Evolutionary conservation across 179 eudicot species (phyloP), one percentile per base, ranked within the genome.

Genomic region (Silene vulgaris): DNA sequence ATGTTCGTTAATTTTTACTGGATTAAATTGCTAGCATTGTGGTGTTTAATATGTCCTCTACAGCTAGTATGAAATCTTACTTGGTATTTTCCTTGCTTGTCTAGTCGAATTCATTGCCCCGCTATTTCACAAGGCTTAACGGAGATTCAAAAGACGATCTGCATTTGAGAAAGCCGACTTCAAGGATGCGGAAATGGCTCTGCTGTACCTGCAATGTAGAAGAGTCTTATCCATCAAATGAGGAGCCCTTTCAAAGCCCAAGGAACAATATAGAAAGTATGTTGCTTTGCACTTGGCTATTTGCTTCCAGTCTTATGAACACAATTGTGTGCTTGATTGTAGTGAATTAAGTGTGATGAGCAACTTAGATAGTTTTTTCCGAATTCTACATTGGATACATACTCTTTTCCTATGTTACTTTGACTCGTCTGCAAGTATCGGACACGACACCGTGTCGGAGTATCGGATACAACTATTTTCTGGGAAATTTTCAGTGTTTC

Each of bases 181-280:
- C 86, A 68, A 90, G 87, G 86, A 90, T 89, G 91, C 88, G 90
- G 75, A 85, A 83, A 89, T 90, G 96, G 96, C 79, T 90, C 57
- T 90, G 92, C 69, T 90, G 93, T 79, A 77, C 88, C 56, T 84
- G 92, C 79, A 89, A 86, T 19, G 91, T 89, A 54, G 91, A 89
- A 43, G 93, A 90, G 84, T 71, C 89, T 11, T 84, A 85, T 82
- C 88, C 81, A 21, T 60, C 85, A 61, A 75, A 82, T 21, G 91
- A 89, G 35, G 96, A 87, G 75, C 85, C 65, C 70, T 78, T 81
- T 75, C 87, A 89, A 79, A 85, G 84, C 80, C 87, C 88, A 17
- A 77, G 64, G 74, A 64, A 75, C 82, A 79, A 77, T 79, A 40
- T 71, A n/a, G 89, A 87, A 62, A 84, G 92, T 90, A 89, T 69